Base-by-base conservation (phyloP, 2,329 filamentous ascomycete genomes). In the Aspergillus jensenii region DNA sequence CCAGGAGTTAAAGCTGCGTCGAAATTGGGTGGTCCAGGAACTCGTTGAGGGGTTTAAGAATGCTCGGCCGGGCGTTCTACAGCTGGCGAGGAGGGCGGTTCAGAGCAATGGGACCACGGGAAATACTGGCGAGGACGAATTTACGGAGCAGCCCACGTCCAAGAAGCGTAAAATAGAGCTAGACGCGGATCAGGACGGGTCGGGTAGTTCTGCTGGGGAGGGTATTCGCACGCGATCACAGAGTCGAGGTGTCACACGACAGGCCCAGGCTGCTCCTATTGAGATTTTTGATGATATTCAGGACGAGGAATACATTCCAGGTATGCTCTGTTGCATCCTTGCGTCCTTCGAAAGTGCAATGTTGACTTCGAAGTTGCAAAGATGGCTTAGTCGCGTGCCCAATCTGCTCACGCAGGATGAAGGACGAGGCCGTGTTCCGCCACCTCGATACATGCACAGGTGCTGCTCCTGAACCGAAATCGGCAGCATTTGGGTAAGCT, bases 1-100 rank as follows among this genome's bases (percentile, higher is more conserved):
- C 65, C 92, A 97, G 72, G 91, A 93, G 71, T 83, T 91, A 60
- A 95, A 91, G 72, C 72, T 99, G 65, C 84, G 92, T 58, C 88
- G 88, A 47, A 98, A 98, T 72, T 90, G 88, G 83, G 87, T 89
- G 0, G 80, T 98, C 63, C 87, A 95, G 68, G 93, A 98, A 70
- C 82, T 93, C 1, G 90, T 96, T 8, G 87, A 91, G 40, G 84
- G 87, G 0, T 99, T 97, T 65, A 79, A 84, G 63, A 82, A 80
- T 52, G 86, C 87, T 4, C 82, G 93, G 55, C 74, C 82, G 3
- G 77, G 77, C 19, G 80, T 90, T 3, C 73, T 97, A 25, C 78
- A 82, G 1, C 79, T 92, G 66, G 91, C 91, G 31, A 82, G 76
- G 47, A 68, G 63, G 48, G 68, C 70, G 78, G 58, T 79, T 82